Conservation (phyloP, 371 early-diverging fungal species). For the Dichotomocladium elegans region DNA sequence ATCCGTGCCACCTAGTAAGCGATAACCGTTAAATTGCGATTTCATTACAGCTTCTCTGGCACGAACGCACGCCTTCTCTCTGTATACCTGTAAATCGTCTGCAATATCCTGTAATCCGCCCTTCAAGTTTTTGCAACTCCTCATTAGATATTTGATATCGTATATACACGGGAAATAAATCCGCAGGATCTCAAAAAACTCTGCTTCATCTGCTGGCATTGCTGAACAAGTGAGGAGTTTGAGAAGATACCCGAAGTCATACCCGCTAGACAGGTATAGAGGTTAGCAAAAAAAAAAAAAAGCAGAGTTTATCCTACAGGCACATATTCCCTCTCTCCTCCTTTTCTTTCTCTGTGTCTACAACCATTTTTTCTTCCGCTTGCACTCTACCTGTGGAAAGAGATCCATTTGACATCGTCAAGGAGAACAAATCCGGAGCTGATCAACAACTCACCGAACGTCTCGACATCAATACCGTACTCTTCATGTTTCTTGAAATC, state of each 20-base stretch:
- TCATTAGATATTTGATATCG: slow-evolving; percentile 99
- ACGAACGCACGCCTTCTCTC: neutral
- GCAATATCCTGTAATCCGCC: slow-evolving; percentile 99
- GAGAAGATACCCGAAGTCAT: slow-evolving; percentile 99
- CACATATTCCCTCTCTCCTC: too few species aligned
- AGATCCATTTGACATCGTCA: slow-evolving; percentile 95
- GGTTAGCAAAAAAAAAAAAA: neutral
- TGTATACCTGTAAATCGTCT: slow-evolving; percentile 84
- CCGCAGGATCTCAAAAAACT: slow-evolving; percentile 93
- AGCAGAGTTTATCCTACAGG: too few species aligned
- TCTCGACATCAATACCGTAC: slow-evolving; percentile 95
- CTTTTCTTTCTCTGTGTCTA: too few species aligned
- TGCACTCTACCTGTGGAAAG: slow-evolving; percentile 91
- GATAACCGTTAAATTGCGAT: too few species aligned
- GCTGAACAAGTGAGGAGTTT: slow-evolving; percentile 92
- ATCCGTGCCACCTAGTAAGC: slow-evolving; percentile 72
- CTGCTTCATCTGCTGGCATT: slow-evolving; percentile 91
- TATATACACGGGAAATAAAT: slow-evolving; percentile 98
- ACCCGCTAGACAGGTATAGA: slow-evolving; percentile 65
- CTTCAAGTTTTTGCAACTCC: slow-evolving; percentile 92
- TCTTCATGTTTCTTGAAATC: slow-evolving; percentile 98
- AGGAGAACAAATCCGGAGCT: slow-evolving; percentile 96
- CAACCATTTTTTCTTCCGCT: neutral
- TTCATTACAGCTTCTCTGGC: too few species aligned
- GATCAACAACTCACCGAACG: slow-evolving; percentile 97